These are phyloP conservation scores for Paramarasmius palmivorus DNA, from an alignment of 1,284 basidiomycete species.

Conservation along the genomic window DNA sequence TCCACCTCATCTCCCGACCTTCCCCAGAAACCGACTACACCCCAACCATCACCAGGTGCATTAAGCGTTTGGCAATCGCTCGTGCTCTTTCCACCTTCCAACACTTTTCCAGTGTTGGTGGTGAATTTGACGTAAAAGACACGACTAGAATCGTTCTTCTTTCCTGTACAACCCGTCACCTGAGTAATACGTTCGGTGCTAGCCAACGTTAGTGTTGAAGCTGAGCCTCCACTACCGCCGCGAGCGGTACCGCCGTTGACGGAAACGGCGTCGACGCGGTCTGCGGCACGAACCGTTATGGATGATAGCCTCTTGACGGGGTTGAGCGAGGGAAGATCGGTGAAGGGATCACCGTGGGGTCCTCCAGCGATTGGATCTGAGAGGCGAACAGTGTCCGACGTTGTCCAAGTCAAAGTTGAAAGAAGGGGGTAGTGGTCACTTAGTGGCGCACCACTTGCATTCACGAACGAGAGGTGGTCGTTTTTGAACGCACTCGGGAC, in stretches of 20 bases:
- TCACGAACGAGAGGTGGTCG: constrained; percentile 33
- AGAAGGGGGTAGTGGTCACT: constrained; percentile 38
- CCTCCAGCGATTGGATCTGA: constrained; percentile 32
- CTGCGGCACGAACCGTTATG: constrained; percentile 32
- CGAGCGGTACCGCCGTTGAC: constrained; percentile 26
- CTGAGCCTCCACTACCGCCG: constrained; percentile 36
- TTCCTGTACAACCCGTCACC: constrained; percentile 28
- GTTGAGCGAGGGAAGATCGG: constrained; percentile 26
- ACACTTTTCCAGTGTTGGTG: constrained; percentile 30
- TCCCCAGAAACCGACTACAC: constrained; percentile 35
- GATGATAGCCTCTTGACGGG: constrained; percentile 27
- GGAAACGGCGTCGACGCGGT: constrained; percentile 32
- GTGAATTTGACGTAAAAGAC: constrained; percentile 32
- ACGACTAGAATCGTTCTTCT: constrained; percentile 27
- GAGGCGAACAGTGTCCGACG: constrained; percentile 29
- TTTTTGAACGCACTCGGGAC: constrained; percentile 28
- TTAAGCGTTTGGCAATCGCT: constrained; percentile 27
- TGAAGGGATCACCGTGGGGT: constrained; percentile 34
- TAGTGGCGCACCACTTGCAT: constrained; percentile 27
- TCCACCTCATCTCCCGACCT: constrained; percentile 35
- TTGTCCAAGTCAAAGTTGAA: constrained; percentile 29
- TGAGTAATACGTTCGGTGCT: constrained; percentile 26
- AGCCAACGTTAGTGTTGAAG: constrained; percentile 27
- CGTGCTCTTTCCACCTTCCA: constrained; percentile 31
- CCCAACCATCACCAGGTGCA: constrained; percentile 30